These are phyloP conservation scores for Spathaspora boniae DNA, from an alignment of 805 yeast genomes.

Conservation along the genomic window DNA sequence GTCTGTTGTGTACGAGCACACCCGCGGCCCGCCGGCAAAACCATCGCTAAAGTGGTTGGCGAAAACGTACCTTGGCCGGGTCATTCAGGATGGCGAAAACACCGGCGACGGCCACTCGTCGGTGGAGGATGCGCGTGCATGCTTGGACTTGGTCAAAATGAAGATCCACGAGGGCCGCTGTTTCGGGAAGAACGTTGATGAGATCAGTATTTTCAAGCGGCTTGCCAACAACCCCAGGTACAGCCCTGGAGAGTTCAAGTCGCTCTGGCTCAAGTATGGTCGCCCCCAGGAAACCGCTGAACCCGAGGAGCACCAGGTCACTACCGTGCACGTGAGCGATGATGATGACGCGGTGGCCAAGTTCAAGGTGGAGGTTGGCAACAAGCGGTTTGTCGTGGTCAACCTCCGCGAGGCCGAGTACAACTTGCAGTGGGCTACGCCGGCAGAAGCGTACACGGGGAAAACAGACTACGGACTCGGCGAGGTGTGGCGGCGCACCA, in stretches of 20 bases:
- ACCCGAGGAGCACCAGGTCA: slow-evolving; percentile 15
- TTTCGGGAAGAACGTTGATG: slow-evolving; percentile 49
- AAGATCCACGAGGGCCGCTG: slow-evolving; percentile 64
- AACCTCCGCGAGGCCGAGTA: slow-evolving; percentile 59
- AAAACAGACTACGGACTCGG: slow-evolving; percentile 6
- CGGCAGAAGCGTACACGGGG: slow-evolving; percentile 21
- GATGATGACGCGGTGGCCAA: slow-evolving; percentile 59
- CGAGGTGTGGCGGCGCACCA: slow-evolving; percentile 30
- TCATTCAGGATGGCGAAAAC: slow-evolving; percentile 62
- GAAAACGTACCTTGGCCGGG: slow-evolving; percentile 46
- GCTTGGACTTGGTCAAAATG: slow-evolving; percentile 69
- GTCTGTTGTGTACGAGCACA: slow-evolving; percentile 69
- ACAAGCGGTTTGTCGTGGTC: slow-evolving; percentile 47
- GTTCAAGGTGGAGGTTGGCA: slow-evolving; percentile 31
- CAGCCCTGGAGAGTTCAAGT: slow-evolving; percentile 8
- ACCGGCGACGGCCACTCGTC: slow-evolving; percentile 73
- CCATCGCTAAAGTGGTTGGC: slow-evolving; percentile 78
- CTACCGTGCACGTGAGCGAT: slow-evolving; percentile 40
- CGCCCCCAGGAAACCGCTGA: slow-evolving; percentile 18
- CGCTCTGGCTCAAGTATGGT: slow-evolving; percentile 23
- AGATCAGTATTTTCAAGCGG: slow-evolving; percentile 22
- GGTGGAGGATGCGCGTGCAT: slow-evolving; percentile 77
- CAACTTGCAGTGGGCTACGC: slow-evolving; percentile 24
- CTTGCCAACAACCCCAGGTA: slow-evolving; percentile 10
- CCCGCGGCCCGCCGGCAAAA: slow-evolving; percentile 77